Evolutionary conservation across 2,329 filamentous ascomycete genomes (phyloP).

Genomic region (Pestalotiopsis sp.): DNA sequence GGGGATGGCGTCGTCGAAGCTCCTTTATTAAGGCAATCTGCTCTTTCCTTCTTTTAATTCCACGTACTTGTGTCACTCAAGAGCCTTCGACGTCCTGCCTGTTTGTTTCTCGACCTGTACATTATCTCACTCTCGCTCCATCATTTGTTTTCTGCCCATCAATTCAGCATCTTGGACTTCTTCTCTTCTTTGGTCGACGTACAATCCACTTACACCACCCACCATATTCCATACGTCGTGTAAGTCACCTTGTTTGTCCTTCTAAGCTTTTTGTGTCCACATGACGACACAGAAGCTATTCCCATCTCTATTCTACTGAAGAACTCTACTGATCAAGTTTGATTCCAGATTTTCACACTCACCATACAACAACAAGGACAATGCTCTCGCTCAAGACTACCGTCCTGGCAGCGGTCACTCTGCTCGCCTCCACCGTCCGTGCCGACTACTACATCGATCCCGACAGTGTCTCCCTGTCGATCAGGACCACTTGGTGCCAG

Average conservation of each 20-base stretch:
- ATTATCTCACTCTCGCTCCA: conserved; percentile 3
- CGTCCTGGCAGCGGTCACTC: conserved; percentile 56
- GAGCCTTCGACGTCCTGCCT: not conserved
- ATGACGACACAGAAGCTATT: not conserved
- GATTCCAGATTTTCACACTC: not conserved
- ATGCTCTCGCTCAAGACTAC: conserved; percentile 61
- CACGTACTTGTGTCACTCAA: not conserved
- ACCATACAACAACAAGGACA: conserved; percentile 19
- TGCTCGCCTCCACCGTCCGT: conserved; percentile 55
- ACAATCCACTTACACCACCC: not conserved
- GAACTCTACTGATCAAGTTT: conserved; percentile 2
- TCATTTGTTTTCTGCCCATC: conserved; percentile 6
- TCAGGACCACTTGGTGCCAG: conserved; percentile 64
- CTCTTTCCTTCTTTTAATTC: conserved; percentile 11
- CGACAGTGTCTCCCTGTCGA: conserved; percentile 52
- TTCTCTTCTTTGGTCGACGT: not conserved
- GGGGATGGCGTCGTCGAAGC: conserved; percentile 11
- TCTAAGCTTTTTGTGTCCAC: not conserved
- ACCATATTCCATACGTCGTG: not conserved
- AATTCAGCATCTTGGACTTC: not conserved
- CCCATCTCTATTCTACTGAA: not conserved
- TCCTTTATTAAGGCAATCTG: conserved; percentile 10
- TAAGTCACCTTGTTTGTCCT: conserved; percentile 6
- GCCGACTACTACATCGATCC: conserved; percentile 67
- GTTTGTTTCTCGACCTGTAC: conserved; percentile 9